A percentile compares a stretch with the other conserved stretches of the same genome.
Conservation (phyloP, 1,284 basidiomycete species). For the Ustilago cynodontis region DNA sequence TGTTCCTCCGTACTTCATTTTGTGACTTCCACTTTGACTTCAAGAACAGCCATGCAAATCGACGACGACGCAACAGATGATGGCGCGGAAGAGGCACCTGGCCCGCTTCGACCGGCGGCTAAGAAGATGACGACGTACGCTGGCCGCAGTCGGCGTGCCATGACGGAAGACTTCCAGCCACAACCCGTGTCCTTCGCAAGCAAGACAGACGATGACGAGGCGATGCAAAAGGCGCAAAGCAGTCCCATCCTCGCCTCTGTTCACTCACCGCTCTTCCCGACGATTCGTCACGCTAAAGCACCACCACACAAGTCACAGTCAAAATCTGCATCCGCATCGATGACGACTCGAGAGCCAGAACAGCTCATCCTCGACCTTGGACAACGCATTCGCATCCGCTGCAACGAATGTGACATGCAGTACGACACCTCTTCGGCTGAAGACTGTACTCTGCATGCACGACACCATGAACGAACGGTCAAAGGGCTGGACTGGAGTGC, state of each 20-base stretch:
- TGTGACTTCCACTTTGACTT: background rate
- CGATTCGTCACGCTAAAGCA: slow-evolving; percentile 16
- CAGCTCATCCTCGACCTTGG: slow-evolving; percentile 63
- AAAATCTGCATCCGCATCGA: slow-evolving; percentile 10
- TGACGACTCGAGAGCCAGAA: slow-evolving; percentile 33
- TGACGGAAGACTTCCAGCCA: slow-evolving; percentile 34
- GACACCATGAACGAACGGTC: slow-evolving; percentile 55
- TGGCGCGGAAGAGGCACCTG: background rate
- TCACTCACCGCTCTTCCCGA: slow-evolving; percentile 23
- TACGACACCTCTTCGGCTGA: slow-evolving; percentile 57
- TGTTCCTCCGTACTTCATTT: slow-evolving; percentile 1
- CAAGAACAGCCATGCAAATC: slow-evolving; percentile 11
- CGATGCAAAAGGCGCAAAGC: slow-evolving; percentile 27
- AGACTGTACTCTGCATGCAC: slow-evolving; percentile 54
- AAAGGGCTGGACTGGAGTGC: slow-evolving; percentile 60
- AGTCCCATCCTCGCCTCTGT: slow-evolving; percentile 34
- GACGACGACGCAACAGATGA: slow-evolving; percentile 2
- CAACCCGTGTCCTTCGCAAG: background rate
- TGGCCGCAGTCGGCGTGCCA: slow-evolving; percentile 38
- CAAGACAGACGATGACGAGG: slow-evolving; percentile 14
- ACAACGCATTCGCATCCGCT: slow-evolving; percentile 55
- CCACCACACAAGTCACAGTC: slow-evolving; percentile 16
- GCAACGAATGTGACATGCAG: slow-evolving; percentile 61
- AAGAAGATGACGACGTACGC: slow-evolving; percentile 44
- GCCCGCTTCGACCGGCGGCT: slow-evolving; percentile 12